Evolutionary conservation across 768 basidiomycete species (phyloP), one percentile per base, ranked within the genome.

Genomic region (Postia placenta): DNA sequence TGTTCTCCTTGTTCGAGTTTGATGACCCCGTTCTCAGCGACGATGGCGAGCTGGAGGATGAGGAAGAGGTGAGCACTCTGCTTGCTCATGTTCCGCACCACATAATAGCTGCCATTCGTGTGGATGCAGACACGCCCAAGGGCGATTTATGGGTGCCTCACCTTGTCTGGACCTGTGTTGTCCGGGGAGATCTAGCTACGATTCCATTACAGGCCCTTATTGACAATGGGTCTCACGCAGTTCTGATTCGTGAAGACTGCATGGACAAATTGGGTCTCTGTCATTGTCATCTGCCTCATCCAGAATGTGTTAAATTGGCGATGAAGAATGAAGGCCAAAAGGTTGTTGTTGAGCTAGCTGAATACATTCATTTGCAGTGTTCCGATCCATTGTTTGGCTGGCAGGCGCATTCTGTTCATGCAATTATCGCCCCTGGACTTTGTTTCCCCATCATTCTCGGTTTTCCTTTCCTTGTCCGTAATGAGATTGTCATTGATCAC

Each of bases 381-480:
- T 22, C 25, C 7, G 23, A 30, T 26, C 26, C 22, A 2, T 23
- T 42, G 39, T 19, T 35, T 24, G 19, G 11, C 0, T 54, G 26
- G 22, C 7, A 14, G 1, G 43, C 53, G 9, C n/a, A 2, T 12
- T 4, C 24, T 33, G 33, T 40, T 17, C 28, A 14, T 7, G 53
- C 45, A 27, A 22, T 54, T 23, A 39, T 50, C n/a, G 49, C 39
- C 0, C 38, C 44, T 2, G n/a, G 14, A 4, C 45, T 54, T 4
- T 54, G 52, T 47, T 5, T 30, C 11, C 48, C 42, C 50, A 37
- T 50, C 24, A 23, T 50, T 0, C 36, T 54, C 3, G 52, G 49
- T 1, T 27, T 26, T 4, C 52, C 44, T 1, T 54, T 54, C 25
- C 36, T 54, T 6, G 19, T 25, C 2, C 19, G 14, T 20, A 54